A percentile compares a stretch with the other conserved stretches of the same genome.
phyloP scores from a whole-genome alignment of 2,329 filamentous ascomycete species.

The Alternaria viburni region DNA sequence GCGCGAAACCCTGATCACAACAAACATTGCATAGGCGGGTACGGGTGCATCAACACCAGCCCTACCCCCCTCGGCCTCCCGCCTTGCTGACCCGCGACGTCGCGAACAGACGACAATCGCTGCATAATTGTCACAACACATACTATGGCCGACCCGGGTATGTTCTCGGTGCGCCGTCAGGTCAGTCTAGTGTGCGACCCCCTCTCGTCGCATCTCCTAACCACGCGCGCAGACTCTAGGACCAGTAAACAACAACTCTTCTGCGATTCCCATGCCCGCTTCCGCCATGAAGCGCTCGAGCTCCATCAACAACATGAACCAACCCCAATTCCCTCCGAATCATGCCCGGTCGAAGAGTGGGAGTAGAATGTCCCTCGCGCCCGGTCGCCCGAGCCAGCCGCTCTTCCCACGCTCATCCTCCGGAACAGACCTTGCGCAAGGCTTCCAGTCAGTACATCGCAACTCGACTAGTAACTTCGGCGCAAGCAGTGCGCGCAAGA shows the following conservation, averaged over 20 bases:
- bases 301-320: conserved; percentile 71
- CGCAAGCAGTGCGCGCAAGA: conserved; percentile 69
- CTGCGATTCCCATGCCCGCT: conserved; percentile 82
- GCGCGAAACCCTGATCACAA: conserved; percentile 29
- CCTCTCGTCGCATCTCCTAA: conserved; percentile 20
- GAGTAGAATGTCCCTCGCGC: conserved; percentile 83
- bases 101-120: neutral
- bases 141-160: conserved; percentile 57
- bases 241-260: conserved; percentile 78
- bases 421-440: conserved; percentile 79
- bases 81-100: neutral
- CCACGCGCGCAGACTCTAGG: conserved; percentile 73
- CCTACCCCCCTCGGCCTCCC: conserved; percentile 10
- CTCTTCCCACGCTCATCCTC: conserved; percentile 86
- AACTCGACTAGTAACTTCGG: conserved; percentile 75
- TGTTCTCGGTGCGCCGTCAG: conserved; percentile 93
- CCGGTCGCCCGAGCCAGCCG: conserved; percentile 79
- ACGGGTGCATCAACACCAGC: conserved; percentile 25
- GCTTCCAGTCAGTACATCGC: conserved; percentile 83
- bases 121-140: conserved; percentile 9
- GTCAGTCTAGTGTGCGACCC: conserved; percentile 58
- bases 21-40: conserved; percentile 32
- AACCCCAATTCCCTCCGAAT: conserved; percentile 62
- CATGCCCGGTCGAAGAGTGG: conserved; percentile 81
- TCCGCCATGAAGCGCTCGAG: conserved; percentile 94